Evolutionary conservation across 1,139 yeast genomes (phyloP), one percentile per base, ranked within the genome.

Genomic region (Hyphopichia buzzinii): DNA sequence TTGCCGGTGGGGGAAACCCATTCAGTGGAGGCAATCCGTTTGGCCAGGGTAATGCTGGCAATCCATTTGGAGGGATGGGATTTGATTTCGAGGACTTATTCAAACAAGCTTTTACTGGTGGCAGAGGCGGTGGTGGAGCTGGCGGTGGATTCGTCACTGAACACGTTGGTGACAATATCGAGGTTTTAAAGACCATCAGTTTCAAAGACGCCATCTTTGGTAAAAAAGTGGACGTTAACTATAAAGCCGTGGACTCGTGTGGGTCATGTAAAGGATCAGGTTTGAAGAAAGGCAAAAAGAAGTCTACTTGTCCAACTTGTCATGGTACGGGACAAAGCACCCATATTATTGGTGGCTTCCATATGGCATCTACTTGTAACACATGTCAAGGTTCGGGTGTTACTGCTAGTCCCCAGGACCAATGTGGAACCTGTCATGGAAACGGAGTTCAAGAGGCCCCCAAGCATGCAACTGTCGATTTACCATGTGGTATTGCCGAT

Each of bases 291-390:
- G 94, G 94, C 16, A 82, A 81, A 43, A 74, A 79, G 57, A 85
- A 87, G 57, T 67, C 80, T 14, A 86, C 95, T 0, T 92, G 98
- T 71, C 69, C 79, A 2, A 67, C 87, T 3, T 92, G 99, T 69
- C 90, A 89, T 40, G 99, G 99, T 40, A 77, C 96, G 0, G 99
- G 99, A 7, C 84, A 90, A 32, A 79, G 85, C 17, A 85, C 90
- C 16, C 97, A 90, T 53, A 70, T 79, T 39, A 75, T 89, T 58
- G 97, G 96, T 8, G 97, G 97, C 0, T 94, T 92, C 77, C 97
- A 90, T 52, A 89, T 94, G 96, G 82, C 96, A 2, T 82, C 96
- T 3, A 88, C 97, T 11, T 92, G 99, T 73, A 74, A 75, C 36
- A 68, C 82, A 2, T 92, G 99, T 72, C 81, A 75, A 34, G 99